Base-by-base conservation (phyloP, 179 eudicot species). In the Silene noctiflora region DNA sequence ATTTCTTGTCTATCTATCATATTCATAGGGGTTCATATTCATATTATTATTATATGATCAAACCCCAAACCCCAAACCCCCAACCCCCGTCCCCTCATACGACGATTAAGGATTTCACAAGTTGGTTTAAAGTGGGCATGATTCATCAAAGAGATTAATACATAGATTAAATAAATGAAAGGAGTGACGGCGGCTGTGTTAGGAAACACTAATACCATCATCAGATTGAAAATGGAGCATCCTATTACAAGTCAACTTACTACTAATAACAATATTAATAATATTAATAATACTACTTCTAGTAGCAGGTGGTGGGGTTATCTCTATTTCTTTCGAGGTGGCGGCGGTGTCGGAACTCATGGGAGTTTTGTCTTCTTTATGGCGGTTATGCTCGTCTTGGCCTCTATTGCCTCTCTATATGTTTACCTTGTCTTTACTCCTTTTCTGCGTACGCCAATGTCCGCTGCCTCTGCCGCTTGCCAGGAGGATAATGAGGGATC, bases 401-500 rank as follows among this genome's bases (percentile, higher is more conserved):
- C 86, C 12, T 79, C 84, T 17, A 69, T 94, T 78, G 93, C 89
- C 20, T 64, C 83, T 0, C 66, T 94, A 1, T 92, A 91, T 62
- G 88, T 84, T 0, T 84, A 91, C 90, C 78, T 89, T 11, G 74
- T 87, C 65, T 80, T 90, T 74, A 71, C 85, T 46, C 89, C 96
- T 27, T 85, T 80, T 75, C 88, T 67, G 35, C 80, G 78, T 27
- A 42, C 77, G 20, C 75, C 88, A 9, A 75, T 78, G 75, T 63
- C 81, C 11, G 31, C 61, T 6, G 42, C 9, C 42, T 35, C 42
- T 4, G 7, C 42, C 8, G 91, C 93, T 1, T 93, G 98, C 27
- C 82, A 76, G 33, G 85, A 78, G 39, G 98, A 93, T 75, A 79
- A 78, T 60, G 98, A 91, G 79, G 98, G 98, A 9, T 91, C 97